Evolutionary conservation across 2,329 filamentous ascomycete species (phyloP), one percentile per base, ranked within the genome.

Genomic region (Apiospora saccharicola): DNA sequence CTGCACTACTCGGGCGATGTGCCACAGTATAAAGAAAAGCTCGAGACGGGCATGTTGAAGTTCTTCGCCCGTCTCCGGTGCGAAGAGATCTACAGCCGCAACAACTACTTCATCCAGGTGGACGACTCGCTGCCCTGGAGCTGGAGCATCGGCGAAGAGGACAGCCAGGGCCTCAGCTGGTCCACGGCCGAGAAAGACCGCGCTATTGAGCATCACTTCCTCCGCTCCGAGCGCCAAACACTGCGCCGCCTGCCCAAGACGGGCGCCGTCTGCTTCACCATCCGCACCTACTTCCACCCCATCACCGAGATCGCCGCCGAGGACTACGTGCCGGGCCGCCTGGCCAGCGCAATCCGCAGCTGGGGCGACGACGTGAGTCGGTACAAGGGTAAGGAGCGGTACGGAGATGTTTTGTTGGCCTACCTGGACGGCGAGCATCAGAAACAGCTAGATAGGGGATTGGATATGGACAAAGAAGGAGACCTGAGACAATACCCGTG

Each of bases 21-120:
- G 75, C 80, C 74, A 72, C 80, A 80, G 69, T 82, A 76, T 74
- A 75, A 77, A 69, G 79, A 82, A 74, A 80, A 77, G 76, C 75
- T 83, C 12, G 80, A 81, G 73, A 78, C 77, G 72, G 81, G 81
- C 41, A 82, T 81, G 78, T 76, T 77, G 73, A 82, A 80, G 79
- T 95, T 97, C 84, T 96, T 97, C 84, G 86, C 89, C 0, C 85
- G 94, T 0, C 81, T 96, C 0, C 87, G 88, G 78, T 92, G 92
- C 0, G 90, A 94, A 57, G 89, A 90, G 64, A 87, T 87, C n/a
- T 85, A 86, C 73, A 81, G 79, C 70, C 86, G 94, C 72, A 94
- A 95, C 80, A 96, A 96, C 80, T 97, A 96, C 82, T 97, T 97
- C 84, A 88, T 97, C 74, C 94, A 97, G 82, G 93, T 96, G 0